Conservation (phyloP, 352 stramenopile species). For the Elongisporangium senticosum region DNA sequence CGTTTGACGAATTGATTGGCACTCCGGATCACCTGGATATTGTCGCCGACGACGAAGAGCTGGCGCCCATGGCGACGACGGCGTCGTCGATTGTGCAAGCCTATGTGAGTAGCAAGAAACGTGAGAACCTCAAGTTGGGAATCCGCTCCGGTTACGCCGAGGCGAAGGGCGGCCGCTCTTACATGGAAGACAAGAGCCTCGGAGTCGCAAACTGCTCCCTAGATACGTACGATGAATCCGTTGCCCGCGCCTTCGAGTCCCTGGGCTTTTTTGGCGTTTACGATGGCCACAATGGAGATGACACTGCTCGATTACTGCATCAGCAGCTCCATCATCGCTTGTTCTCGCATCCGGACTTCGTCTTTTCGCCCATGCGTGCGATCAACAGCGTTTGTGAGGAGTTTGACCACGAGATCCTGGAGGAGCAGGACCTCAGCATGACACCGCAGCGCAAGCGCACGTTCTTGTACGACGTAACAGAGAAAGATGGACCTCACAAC, state of each 20-base stretch:
- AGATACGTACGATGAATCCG: conserved; percentile 24
- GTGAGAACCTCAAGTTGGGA: conserved; percentile 64
- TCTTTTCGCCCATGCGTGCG: conserved; percentile 35
- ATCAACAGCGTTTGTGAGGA: conserved; percentile 54
- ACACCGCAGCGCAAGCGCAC: conserved; percentile 60
- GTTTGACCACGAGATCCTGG: conserved; percentile 72
- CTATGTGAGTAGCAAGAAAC: conserved; percentile 86
- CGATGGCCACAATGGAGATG: conserved; percentile 84
- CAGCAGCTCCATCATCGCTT: conserved; percentile 76
- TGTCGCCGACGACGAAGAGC: conserved; percentile 52
- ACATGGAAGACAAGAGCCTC: conserved; percentile 84
- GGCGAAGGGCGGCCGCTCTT: conserved; percentile 75
- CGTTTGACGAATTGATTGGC: conserved; percentile 80
- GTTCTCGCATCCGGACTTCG: conserved; percentile 52
- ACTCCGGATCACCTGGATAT: conserved; percentile 50
- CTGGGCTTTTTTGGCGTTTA: conserved; percentile 84
- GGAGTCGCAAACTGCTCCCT: conserved; percentile 48
- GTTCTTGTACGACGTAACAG: conserved; percentile 26
- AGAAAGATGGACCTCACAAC: conserved; percentile 11
- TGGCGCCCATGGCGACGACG: conserved; percentile 16
- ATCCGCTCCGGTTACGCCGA: conserved; percentile 81
- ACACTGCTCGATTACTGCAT: conserved; percentile 73
- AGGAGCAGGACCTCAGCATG: conserved; percentile 68
- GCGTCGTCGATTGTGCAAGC: conserved; percentile 62
- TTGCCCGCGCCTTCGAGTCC: conserved; percentile 34